Percentiles rank a stretch among this genome's conserved stretches.
These are phyloP conservation scores for Bretschneidera sinensis DNA, from an alignment of 345 rosid genomes.

Conservation along the genomic window DNA sequence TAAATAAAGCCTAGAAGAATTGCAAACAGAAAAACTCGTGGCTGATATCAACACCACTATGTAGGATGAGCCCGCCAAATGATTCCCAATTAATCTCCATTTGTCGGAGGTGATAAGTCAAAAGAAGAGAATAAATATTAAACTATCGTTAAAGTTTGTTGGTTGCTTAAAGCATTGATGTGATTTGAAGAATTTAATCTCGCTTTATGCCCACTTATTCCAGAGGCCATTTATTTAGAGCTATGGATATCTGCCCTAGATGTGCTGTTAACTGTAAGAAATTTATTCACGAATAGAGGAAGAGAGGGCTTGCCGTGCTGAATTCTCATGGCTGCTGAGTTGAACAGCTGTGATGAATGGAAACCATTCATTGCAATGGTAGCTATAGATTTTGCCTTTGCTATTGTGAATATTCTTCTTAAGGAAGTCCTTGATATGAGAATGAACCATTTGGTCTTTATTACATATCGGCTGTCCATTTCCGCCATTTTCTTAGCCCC, in stretches of 20 bases:
- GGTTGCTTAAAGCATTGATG: conserved; percentile 45
- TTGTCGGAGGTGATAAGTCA: conserved; percentile 26
- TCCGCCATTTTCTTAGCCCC: conserved; percentile 57
- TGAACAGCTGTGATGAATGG: conserved; percentile 28
- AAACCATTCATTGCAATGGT: conserved; percentile 45
- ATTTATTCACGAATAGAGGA: not conserved
- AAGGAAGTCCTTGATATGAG: conserved; percentile 53
- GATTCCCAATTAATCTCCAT: conserved; percentile 21
- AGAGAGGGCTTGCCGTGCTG: conserved; percentile 5
- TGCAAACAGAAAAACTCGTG: conserved; percentile 15
- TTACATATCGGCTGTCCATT: conserved; percentile 51
- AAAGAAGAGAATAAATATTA: conserved; percentile 31
- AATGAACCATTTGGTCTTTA: conserved; percentile 45
- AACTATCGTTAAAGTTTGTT: conserved; percentile 27
- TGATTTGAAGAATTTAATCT: conserved; percentile 50
- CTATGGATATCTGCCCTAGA: conserved; percentile 6
- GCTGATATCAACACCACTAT: conserved; percentile 20
- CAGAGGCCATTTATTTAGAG: too few relatives aligned
- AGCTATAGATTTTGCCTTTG: conserved; percentile 42
- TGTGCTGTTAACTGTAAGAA: not conserved
- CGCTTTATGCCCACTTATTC: conserved; percentile 51
- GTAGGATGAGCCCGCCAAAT: conserved; percentile 10
- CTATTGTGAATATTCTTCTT: conserved; percentile 51
- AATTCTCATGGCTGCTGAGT: too few relatives aligned
- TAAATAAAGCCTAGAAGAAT: not conserved